Percentiles rank a stretch among this genome's conserved stretches.
Conservation (phyloP, 306 rosid species). For the Dryas octopetala region DNA sequence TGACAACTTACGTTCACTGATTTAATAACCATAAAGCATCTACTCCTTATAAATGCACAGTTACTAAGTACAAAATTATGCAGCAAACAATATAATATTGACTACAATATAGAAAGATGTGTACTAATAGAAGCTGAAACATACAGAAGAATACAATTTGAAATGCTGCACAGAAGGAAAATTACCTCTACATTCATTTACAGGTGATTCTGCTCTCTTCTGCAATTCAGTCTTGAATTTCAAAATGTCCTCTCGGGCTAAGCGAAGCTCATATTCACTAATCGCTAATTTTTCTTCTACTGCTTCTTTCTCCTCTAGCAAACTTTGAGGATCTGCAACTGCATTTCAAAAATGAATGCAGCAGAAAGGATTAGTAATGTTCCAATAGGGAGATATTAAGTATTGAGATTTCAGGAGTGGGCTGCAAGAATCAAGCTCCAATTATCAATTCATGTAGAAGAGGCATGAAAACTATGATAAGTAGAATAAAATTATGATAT, state of each 20-base stretch:
- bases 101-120: conserved; percentile 6
- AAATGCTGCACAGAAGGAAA: conserved; percentile 14
- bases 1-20: not conserved
- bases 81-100: conserved; percentile 14
- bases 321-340: conserved; percentile 94
- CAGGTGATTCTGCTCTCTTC: conserved; percentile 51
- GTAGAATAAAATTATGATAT: not conserved
- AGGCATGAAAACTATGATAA: not conserved
- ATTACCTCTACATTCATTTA: conserved; percentile 52
- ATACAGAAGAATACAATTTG: conserved; percentile 1
- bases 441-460: not conserved
- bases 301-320: conserved; percentile 84
- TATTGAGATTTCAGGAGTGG: not conserved
- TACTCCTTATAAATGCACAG: not conserved
- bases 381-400: not conserved
- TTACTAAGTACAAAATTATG: conserved; percentile 6
- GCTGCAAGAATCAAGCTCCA: not conserved
- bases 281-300: conserved; percentile 79
- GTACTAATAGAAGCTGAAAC: conserved; percentile 15
- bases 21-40: conserved; percentile 7
- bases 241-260: conserved; percentile 83
- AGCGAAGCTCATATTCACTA: conserved; percentile 85
- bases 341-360: conserved; percentile 41
- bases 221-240: conserved; percentile 65
- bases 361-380: conserved; percentile 14